phyloP scores from a whole-genome alignment of 371 early-diverging fungal genomes.

The Haplosporangium sp. region DNA sequence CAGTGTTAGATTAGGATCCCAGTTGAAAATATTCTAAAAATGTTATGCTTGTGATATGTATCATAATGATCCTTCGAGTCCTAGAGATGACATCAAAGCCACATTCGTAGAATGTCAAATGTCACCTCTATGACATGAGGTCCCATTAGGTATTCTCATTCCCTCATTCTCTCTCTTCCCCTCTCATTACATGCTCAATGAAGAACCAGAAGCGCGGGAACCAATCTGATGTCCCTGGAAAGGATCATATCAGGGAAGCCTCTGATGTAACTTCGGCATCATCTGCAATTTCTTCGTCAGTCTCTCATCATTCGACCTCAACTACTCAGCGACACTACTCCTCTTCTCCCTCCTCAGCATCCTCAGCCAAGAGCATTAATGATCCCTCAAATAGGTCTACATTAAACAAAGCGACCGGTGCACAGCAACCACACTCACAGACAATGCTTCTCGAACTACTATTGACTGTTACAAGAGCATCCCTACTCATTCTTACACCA shows the following conservation, averaged over 20 bases:
- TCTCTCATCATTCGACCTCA: constrained; percentile 5
- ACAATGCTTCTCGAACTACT: constrained; percentile 48
- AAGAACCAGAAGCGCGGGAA: constrained; percentile 30
- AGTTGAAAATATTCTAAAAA: too few relatives aligned
- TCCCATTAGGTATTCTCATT: background rate
- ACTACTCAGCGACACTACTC: background rate
- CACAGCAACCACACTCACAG: constrained; percentile 38
- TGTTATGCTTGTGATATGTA: too few relatives aligned
- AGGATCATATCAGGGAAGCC: background rate
- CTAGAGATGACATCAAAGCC: background rate
- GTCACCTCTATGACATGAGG: background rate
- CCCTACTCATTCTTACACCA: constrained; percentile 57
- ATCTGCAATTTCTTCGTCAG: constrained; percentile 8
- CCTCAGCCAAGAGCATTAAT: background rate
- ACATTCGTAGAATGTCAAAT: background rate
- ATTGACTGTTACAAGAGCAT: constrained; percentile 53
- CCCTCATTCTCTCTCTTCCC: background rate
- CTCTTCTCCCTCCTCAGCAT: constrained; percentile 17
- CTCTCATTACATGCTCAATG: constrained; percentile 3
- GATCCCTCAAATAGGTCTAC: background rate
- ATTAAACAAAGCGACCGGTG: background rate
- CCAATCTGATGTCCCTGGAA: constrained; percentile 13
- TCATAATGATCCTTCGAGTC: too few relatives aligned
- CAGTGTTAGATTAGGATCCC: too few relatives aligned
- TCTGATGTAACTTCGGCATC: constrained; percentile 1